These are phyloP conservation scores for Phaeosphaeriaceae sp. DNA, from an alignment of 2,329 filamentous ascomycete genomes.

Conservation along the genomic window DNA sequence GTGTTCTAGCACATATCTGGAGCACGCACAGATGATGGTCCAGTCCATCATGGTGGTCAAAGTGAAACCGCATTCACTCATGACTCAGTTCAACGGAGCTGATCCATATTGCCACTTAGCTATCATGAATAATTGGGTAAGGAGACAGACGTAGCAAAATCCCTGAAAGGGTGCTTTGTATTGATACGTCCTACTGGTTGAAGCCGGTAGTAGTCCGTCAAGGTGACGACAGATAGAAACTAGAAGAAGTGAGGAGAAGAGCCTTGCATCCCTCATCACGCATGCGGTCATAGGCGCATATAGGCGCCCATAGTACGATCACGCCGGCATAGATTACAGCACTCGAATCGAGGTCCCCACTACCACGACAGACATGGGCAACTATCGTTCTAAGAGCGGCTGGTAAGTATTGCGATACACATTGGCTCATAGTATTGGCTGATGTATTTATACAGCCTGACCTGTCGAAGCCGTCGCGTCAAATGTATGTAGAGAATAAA, in stretches of 20 bases:
- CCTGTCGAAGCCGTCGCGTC: slow-evolving; percentile 40
- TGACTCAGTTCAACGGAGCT: too few relatives aligned
- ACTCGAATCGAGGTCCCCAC: slow-evolving; percentile 15
- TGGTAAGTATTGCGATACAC: slow-evolving; percentile 30
- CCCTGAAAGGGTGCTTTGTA: too few relatives aligned
- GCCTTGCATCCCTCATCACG: neutral
- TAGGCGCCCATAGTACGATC: neutral
- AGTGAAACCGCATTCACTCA: too few relatives aligned
- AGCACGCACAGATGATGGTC: too few relatives aligned
- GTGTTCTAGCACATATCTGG: too few relatives aligned
- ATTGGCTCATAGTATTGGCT: slow-evolving; percentile 4
- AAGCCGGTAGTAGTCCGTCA: neutral
- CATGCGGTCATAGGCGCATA: neutral
- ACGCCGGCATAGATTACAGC: neutral
- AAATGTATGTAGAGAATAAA: slow-evolving; percentile 28
- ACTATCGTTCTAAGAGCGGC: slow-evolving; percentile 40
- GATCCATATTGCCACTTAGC: too few relatives aligned
- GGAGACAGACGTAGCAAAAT: too few relatives aligned
- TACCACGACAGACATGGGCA: slow-evolving; percentile 26
- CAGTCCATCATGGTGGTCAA: too few relatives aligned
- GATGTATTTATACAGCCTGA: slow-evolving; percentile 23
- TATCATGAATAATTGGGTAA: too few relatives aligned
- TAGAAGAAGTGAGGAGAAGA: neutral
- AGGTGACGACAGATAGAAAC: slow-evolving; percentile 4
- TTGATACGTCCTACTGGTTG: too few relatives aligned